Conservation (phyloP, 2,329 filamentous ascomycete genomes). For the Achaetomium macrosporum region DNA sequence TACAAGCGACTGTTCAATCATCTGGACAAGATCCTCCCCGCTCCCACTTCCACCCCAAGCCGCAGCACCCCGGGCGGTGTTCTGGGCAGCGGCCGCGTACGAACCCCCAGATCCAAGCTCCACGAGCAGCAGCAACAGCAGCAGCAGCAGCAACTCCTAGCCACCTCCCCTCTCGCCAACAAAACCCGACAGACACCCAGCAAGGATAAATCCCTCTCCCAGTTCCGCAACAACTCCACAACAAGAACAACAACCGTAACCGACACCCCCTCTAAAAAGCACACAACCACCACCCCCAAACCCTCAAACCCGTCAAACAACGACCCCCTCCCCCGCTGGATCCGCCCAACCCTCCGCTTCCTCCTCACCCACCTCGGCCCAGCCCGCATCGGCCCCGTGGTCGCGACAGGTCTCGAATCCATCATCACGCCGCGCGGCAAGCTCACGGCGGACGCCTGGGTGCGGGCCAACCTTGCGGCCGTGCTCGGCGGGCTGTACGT, state of each 20-base stretch:
- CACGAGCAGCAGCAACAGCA: constrained; percentile 18
- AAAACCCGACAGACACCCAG: constrained; percentile 25
- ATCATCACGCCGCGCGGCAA: constrained; percentile 41
- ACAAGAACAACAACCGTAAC: neutral
- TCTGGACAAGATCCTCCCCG: constrained; percentile 65
- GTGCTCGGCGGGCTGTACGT: constrained; percentile 57
- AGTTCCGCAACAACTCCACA: constrained; percentile 19
- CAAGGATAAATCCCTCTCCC: constrained; percentile 28
- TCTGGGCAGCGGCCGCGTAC: constrained; percentile 21
- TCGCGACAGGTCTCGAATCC: constrained; percentile 66
- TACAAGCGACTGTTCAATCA: constrained; percentile 82
- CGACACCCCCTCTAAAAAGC: constrained; percentile 24
- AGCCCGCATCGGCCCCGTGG: constrained; percentile 60
- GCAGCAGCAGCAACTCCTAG: constrained; percentile 4
- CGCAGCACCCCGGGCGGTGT: constrained; percentile 19
- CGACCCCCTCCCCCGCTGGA: constrained; percentile 55
- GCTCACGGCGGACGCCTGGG: constrained; percentile 44
- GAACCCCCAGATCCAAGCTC: constrained; percentile 33
- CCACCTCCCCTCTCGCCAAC: constrained; percentile 19
- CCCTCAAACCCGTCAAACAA: constrained; percentile 34
- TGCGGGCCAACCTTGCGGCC: constrained; percentile 43
- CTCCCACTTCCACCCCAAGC: constrained; percentile 30
- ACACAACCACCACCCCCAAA: constrained; percentile 29
- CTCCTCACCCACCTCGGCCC: constrained; percentile 59
- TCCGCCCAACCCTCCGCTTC: constrained; percentile 61